Base-by-base conservation (phyloP, 2,329 filamentous ascomycete species). In the Chrysosporium queenslandicum region DNA sequence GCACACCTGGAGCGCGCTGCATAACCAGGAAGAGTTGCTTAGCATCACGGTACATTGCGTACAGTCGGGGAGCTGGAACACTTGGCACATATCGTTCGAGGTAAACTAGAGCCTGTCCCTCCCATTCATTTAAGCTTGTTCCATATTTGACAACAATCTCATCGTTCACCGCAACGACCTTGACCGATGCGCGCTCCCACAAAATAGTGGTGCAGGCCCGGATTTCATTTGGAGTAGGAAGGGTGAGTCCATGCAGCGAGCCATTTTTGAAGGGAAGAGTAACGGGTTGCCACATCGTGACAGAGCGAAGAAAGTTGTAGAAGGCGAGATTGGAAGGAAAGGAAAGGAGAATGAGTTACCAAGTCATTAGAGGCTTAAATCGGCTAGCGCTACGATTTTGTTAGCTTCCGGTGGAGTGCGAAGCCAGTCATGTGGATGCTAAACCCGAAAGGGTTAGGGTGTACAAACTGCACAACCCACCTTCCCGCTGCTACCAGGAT, bases 121-220 rank as follows among this genome's bases (percentile, higher is more conserved):
- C 55, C 29, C 46, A 47, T 27, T 25, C 9, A 12, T 53, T 27
- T 34, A 53, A n/a, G 14, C 21, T 23, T 4, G n/a, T 23, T 11
- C 62, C 66, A 50, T 57, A 62, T 57, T 65, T 64, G 42, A 55
- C 55, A 36, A 63, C 60, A 54, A 63, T 59, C 21, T 61, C 52
- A 43, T 64, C 55, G 42, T 62, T 61, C 9, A 62, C 14, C 5
- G 56, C 56, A 21, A 61, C 63, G n/a, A 64, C 36, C 43, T 64
- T 64, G 57, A 40, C 39, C 39, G 16, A 23, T 23, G 4, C 30
- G 30, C 54, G 55, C 36, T 63, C 60, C 56, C 54, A 60, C 12
- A 63, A 54, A 52, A 62, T 40, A 57, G 61, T 60, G 30, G 59
- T 52, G 53, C 63, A 65, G 49, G 60, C 55, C 37, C 59, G 58